Evolutionary conservation across 148 eudicot genomes (phyloP), one percentile per base, ranked within the genome.

Genomic region (Vaccinium darrowii): DNA sequence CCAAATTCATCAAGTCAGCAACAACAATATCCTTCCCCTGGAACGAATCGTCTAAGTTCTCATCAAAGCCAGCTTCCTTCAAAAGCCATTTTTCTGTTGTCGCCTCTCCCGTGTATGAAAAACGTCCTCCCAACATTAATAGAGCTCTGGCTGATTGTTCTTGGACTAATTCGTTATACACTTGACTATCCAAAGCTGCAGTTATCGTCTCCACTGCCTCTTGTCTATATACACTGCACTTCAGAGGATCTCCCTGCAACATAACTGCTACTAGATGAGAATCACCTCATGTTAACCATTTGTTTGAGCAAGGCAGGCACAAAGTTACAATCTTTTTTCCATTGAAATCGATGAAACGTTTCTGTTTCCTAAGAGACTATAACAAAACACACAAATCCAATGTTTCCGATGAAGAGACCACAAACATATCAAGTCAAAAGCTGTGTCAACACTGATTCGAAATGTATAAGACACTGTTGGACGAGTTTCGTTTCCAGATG

Each of bases 211-310:
- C 90, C 84, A 90, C 76, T 4, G 81, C 93, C 80, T 90, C 93
- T 80, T 91, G 87, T 86, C 93, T 90, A 80, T 90, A 91, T 11
- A 84, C 88, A 65, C 92, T 91, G 77, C 84, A 76, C 81, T 84
- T 84, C 50, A 73, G 47, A 83, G 91, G 89, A 85, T 91, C 91
- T 86, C 89, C 91, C 93, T 91, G 88, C 85, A 84, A 54, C 79
- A 88, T 63, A 79, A 86, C 85, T 86, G 90, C 81, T 56, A 63
- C 76, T 86, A 62, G 8, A 54, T 89, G 21, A 89, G 76, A 80
- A 87, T 82, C 50, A 54, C 63, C 58, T 83, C 39, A 30, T 0
- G 33, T 11, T 9, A 50, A 67, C 84, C 77, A 30, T 65, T 15
- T 67, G 21, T 82, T 69, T 18, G 72, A 65, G 72, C 33, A 25